These are phyloP conservation scores for Daldinia caldariorum DNA, from an alignment of 495 filamentous ascomycete genomes.

Conservation along the genomic window DNA sequence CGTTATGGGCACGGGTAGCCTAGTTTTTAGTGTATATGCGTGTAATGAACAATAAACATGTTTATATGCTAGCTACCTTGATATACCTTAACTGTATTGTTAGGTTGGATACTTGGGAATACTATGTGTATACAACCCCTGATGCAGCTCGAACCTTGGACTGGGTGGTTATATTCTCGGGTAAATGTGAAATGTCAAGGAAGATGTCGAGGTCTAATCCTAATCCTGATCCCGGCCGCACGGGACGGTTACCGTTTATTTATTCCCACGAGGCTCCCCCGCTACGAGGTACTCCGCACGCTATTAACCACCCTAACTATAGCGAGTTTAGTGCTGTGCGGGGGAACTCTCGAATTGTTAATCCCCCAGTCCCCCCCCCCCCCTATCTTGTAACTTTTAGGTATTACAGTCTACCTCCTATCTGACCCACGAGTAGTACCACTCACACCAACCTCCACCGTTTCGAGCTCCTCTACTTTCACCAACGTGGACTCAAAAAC, in stretches of 20 bases:
- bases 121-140: neutral
- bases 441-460: constrained; percentile 9
- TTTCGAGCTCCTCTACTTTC: constrained; percentile 14
- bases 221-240: constrained; percentile 29
- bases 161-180: constrained; percentile 9
- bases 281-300: constrained; percentile 21
- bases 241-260: constrained; percentile 27
- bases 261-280: constrained; percentile 11
- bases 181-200: constrained; percentile 22
- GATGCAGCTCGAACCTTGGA: neutral
- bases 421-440: too few relatives aligned
- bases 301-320: constrained; percentile 19
- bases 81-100: too few relatives aligned
- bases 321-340: constrained; percentile 19
- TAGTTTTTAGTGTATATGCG: neutral
- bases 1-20: neutral
- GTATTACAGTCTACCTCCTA: too few relatives aligned
- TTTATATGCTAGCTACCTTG: neutral
- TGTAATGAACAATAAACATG: neutral
- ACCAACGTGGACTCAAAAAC: constrained; percentile 9
- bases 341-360: neutral
- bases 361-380: too few relatives aligned
- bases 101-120: neutral
- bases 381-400: neutral
- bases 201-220: constrained; percentile 18